Conservation (phyloP, 139 green algal species). For the Chlamydomonas sphaeroides region DNA sequence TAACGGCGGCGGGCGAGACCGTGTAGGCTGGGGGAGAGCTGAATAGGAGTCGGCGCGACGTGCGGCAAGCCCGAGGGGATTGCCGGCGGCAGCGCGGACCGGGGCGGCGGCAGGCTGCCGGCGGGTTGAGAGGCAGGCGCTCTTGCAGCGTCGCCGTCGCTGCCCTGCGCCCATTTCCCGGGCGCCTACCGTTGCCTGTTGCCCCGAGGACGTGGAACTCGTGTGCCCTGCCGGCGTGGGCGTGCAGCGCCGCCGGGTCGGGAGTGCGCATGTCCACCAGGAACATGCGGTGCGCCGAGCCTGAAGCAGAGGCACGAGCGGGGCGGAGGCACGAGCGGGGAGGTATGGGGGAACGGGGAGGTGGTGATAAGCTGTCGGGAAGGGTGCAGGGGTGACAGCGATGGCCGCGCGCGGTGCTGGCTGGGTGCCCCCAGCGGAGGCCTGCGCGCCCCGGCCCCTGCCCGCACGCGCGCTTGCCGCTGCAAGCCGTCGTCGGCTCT, state of each 20-base stretch:
- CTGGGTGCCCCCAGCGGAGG: too few species aligned
- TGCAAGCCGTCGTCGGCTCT: too few species aligned
- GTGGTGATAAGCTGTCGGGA: neutral
- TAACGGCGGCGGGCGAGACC: neutral
- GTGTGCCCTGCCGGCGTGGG: constrained; percentile 44
- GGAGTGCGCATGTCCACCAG: constrained; percentile 45
- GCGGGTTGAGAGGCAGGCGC: too few species aligned
- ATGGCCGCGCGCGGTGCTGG: too few species aligned
- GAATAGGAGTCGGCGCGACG: too few species aligned
- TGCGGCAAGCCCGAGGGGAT: too few species aligned
- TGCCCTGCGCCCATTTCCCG: too few species aligned
- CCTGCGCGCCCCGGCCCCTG: too few species aligned
- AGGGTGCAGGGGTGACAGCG: neutral
- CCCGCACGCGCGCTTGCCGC: neutral
- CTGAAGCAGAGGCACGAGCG: neutral
- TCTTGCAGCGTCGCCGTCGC: too few species aligned
- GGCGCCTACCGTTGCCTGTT: constrained; percentile 59
- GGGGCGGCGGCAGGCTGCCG: too few species aligned
- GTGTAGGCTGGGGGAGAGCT: neutral
- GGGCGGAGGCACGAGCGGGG: neutral
- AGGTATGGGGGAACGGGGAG: neutral
- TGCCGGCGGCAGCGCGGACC: too few species aligned
- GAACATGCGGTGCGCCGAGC: constrained; percentile 52
- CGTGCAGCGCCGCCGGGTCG: constrained; percentile 41
- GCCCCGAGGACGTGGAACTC: constrained; percentile 71